Base-by-base conservation (phyloP, 192 early-diverging fungal genomes). In the Obelidium mucronatum region DNA sequence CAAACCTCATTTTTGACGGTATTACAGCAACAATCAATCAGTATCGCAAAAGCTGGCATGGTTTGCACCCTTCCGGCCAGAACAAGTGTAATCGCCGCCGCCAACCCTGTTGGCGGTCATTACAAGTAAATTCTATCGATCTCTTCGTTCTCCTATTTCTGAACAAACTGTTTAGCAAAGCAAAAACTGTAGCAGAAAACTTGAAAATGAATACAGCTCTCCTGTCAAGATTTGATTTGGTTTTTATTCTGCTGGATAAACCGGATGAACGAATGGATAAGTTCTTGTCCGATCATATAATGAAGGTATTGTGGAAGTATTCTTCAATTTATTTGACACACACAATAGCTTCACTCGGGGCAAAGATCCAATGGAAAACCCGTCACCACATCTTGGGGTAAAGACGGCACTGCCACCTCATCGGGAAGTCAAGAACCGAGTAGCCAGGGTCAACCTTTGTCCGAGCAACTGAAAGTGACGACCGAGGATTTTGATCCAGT, bases 41-140 rank as follows among this genome's bases (percentile, higher is more conserved):
- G 90, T 39, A 88, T 95, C 67, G 90, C 92, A 31, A 94, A 95
- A 75, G 90, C 92, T 19, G 93, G 92, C 1, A 84, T 94, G 30
- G 92, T 92, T 39, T 93, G 92, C 78, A 93, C 84, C 13, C 73
- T 95, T n/a, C 92, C 92, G 0, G 92, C 92, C 1, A 85, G 94
- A 48, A 88, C 92, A 28, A 92, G 90, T 74, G 89, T 95, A 19
- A 90, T 95, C 77, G 94, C 94, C 2, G 91, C 94, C 0, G 94
- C 94, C 4, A 95, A 94, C 67, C 94, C 94, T 3, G 88, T 90
- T 5, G 93, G 93, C 3, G 94, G 94, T 1, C 94, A 94, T 76
- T 94, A 94, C 87, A 93, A 93, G 83, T 85, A 55, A 61, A 75
- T 70, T 53, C 19, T 1, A n/a, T n/a, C n/a, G n/a, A n/a, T n/a